Conservation (phyloP, 228 moss, liverwort and hornwort species). For the Sphagnum fallax region DNA sequence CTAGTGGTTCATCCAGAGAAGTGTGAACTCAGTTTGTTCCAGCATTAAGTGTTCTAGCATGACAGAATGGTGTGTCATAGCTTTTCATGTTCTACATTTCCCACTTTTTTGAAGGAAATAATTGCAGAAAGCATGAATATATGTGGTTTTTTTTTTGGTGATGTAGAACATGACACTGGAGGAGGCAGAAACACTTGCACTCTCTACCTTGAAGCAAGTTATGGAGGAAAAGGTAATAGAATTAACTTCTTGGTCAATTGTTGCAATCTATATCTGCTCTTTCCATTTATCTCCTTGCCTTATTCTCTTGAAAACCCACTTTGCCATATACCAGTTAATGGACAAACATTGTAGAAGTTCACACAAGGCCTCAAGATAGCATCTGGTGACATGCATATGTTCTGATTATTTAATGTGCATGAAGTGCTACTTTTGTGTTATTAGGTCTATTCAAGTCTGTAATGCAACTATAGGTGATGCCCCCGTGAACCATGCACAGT, state of each 20-base stretch:
- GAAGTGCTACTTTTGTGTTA: background rate
- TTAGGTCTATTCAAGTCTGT: background rate
- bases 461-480: background rate
- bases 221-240: constrained; percentile 87
- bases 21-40: too few relatives aligned
- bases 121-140: constrained; percentile 24
- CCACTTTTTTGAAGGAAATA: constrained; percentile 9
- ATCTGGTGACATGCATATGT: too few relatives aligned
- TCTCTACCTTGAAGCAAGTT: constrained; percentile 96
- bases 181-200: constrained; percentile 93
- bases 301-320: background rate
- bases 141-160: background rate
- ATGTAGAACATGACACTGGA: constrained; percentile 83
- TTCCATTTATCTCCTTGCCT: background rate
- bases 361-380: too few relatives aligned
- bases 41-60: background rate
- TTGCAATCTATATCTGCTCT: background rate
- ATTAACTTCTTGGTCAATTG: too few relatives aligned
- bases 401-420: too few relatives aligned
- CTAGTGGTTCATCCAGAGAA: too few relatives aligned
- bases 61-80: too few relatives aligned
- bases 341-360: background rate
- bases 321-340: background rate
- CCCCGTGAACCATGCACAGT: background rate
- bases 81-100: background rate